Evolutionary conservation across 2,329 filamentous ascomycete species (phyloP), one percentile per base, ranked within the genome.

Genomic region (Pleomassaria siparia): DNA sequence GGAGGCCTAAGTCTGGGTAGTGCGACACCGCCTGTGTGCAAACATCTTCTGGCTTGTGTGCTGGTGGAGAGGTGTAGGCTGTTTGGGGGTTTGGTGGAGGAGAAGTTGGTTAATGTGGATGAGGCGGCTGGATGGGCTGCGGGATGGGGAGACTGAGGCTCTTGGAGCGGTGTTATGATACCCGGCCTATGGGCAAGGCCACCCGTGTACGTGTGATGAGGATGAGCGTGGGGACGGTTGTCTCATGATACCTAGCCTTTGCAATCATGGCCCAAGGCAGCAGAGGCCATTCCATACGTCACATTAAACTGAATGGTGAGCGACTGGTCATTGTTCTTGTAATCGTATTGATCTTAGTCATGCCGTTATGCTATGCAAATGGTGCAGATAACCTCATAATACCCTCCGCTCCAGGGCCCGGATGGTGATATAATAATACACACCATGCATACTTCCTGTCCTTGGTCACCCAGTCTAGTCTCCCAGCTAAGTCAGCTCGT

Each of bases 11-110:
- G 74, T 46, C 40, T 71, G 40, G 58, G 67, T 44, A 24, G 54
- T 3, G 63, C 71, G 29, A 73, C 80, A 48, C 80, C 83, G 44
- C 78, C 79, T 5, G 59, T 88, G 72, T 99, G 92, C 69, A 96
- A 96, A 73, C 92, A 99, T 71, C 71, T 97, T 4, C 79, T 97
- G 13, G 92, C 92, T 1, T 95, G 89, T 67, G 72, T 92, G 32
- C 69, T 97, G 46, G 85, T 79, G 5, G 85, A 89, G 66, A 76
- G 78, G 39, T 91, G 88, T 75, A 66, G 53, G 2, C 67, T 84
- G 22, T 79, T 94, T 56, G 79, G 76, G 4, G 60, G 61, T 1
- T 81, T 80, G 58, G 76, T 87, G 13, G 76, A 80, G 47, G 77
- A 81, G 57, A 76, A 74, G 59, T 61, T 64, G 32, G 78, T 87